Base-by-base conservation (phyloP, 2,329 filamentous ascomycete genomes). In the Parascedosporium putredinis region DNA sequence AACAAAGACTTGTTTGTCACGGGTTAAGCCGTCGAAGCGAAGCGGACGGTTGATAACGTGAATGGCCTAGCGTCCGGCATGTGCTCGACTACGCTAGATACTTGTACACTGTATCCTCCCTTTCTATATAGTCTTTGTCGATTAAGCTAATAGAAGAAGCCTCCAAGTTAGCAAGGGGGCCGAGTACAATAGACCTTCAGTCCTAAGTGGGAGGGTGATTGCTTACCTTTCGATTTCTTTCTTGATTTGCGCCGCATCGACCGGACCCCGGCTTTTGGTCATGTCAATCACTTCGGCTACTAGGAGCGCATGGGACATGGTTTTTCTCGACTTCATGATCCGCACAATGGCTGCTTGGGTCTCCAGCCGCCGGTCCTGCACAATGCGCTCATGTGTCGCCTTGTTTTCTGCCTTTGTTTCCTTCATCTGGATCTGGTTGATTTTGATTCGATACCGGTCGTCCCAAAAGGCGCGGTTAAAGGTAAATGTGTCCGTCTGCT, bases 381-480 rank as follows among this genome's bases (percentile, higher is more conserved):
- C 84, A 4, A 98, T 88, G 40, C 88, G 80, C 65, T 95, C 85
- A 66, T 97, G 89, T 1, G 90, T 97, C 58, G 86, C 88, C 66
- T 89, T 86, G 68, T 96, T 96, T 68, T 98, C 93, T 61, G 91
- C 86, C 59, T 86, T 86, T 1, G 93, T 97, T 69, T 98, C 93
- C 68, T 93, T 94, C 47, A 96, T 78, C 67, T 98, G 93, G 58
- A 98, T 93, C 67, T 96, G 91, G 69, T 97, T 98, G 72, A 98
- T 96, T 72, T 98, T 98, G 69, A 98, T 83, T 51, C 89, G 82
- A 66, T 87, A 86, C 66, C 93, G 95, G 18, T 83, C 76, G 61
- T 96, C 85, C 2, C 71, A 71, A 66, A 98, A 98, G 14, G 64
- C 64, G 42, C 75, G 67, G 68, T 96, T 96, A 60, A 95, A 83